Percentiles rank a stretch among this genome's conserved stretches.
phyloP scores from a whole-genome alignment of 23 red algal species.

The Gracilaria vermiculophylla region DNA sequence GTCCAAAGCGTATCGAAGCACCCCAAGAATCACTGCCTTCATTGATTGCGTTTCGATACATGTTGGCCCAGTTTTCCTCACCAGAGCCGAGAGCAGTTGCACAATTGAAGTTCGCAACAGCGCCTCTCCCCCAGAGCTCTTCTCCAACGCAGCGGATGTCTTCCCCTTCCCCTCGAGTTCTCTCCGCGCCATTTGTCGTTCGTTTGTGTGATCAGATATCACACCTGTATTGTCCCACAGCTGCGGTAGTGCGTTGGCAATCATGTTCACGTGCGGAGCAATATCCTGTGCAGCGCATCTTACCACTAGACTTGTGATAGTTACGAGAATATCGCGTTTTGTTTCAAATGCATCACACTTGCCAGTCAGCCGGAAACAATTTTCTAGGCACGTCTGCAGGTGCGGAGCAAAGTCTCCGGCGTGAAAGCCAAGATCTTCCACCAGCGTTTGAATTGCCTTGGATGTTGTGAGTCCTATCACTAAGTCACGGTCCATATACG shows the following conservation, averaged over 20 bases:
- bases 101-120: slow-evolving; percentile 42
- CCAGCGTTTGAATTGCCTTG: slow-evolving; percentile 53
- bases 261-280: not conserved
- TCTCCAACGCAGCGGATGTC: not conserved
- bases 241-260: slow-evolving; percentile 24
- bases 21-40: not conserved
- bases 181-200: not conserved
- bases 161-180: not conserved
- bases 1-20: slow-evolving; percentile 34
- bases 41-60: not conserved
- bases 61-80: slow-evolving; percentile 28
- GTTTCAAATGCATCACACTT: slow-evolving; percentile 36
- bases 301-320: slow-evolving; percentile 17
- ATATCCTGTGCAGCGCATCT: not conserved
- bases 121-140: slow-evolving; percentile 46
- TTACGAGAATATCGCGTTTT: slow-evolving; percentile 60
- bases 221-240: slow-evolving; percentile 45
- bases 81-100: slow-evolving; percentile 23
- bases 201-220: slow-evolving; percentile 10
- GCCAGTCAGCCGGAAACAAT: slow-evolving; percentile 22
- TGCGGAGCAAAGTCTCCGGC: slow-evolving; percentile 41
- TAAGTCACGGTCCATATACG: slow-evolving; percentile 19
- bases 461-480: slow-evolving; percentile 62
- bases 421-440: slow-evolving; percentile 62
- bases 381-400: slow-evolving; percentile 12